Percentiles rank a stretch among this genome's conserved stretches.
Conservation (phyloP, 345 rosid genomes). For the Erysimum cheiranthoides region DNA sequence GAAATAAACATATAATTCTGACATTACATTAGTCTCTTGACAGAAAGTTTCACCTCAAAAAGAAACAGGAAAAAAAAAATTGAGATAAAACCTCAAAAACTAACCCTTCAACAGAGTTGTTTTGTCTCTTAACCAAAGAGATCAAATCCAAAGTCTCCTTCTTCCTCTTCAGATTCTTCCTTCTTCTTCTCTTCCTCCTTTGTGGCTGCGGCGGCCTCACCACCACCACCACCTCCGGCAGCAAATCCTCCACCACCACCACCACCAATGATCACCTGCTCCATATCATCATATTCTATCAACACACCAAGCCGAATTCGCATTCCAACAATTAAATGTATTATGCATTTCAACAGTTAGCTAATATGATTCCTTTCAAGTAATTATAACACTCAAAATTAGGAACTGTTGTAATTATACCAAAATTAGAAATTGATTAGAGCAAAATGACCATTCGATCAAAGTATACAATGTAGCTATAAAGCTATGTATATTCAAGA, state of each 20-base stretch:
- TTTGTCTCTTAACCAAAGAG: constrained; percentile 59
- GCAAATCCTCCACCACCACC: constrained; percentile 56
- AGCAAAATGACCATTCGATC: neutral
- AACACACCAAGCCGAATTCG: neutral
- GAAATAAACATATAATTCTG: constrained; percentile 37
- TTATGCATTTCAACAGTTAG: neutral
- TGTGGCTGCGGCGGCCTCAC: constrained; percentile 55
- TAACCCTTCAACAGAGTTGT: neutral
- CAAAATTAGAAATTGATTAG: neutral
- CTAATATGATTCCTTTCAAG: neutral
- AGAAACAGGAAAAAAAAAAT: neutral
- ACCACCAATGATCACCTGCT: constrained; percentile 62
- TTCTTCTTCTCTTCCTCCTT: constrained; percentile 67
- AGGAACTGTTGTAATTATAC: too few relatives aligned
- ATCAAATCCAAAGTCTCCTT: constrained; percentile 74
- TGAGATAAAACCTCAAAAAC: constrained; percentile 19
- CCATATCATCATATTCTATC: neutral
- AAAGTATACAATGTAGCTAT: neutral
- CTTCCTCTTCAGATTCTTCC: constrained; percentile 67
- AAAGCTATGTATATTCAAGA: neutral
- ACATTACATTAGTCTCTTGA: constrained; percentile 5
- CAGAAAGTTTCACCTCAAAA: neutral
- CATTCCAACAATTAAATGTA: neutral
- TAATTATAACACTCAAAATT: too few relatives aligned
- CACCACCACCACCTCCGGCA: constrained; percentile 55